Base-by-base conservation (phyloP, 2,329 filamentous ascomycete species). In the Reticulascus tulasneorum region DNA sequence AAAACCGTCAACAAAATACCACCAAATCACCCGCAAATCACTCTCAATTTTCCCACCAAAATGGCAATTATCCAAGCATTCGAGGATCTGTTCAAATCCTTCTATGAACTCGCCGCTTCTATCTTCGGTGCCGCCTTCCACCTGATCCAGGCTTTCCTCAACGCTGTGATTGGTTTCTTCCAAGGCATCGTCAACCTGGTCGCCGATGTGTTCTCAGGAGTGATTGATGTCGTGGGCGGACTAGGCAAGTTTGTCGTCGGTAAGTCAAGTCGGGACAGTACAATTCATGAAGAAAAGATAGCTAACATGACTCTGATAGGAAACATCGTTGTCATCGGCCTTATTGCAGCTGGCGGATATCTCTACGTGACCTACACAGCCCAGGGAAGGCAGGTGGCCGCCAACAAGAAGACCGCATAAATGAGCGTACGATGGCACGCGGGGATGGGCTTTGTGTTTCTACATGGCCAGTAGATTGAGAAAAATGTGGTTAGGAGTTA, bases 21-120 rank as follows among this genome's bases (percentile, higher is more conserved):
- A n/a, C n/a, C n/a, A n/a, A n/a, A n/a, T n/a, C n/a, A n/a, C n/a
- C n/a, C n/a, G n/a, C n/a, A n/a, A n/a, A n/a, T n/a, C 25, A 27
- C 25, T n/a, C 17, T 27, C 25, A n/a, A 16, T 16, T n/a, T 35
- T 27, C 35, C 9, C 22, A 13, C 29, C 43, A 57, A 34, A 35
- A 60, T 62, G 59, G 50, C 59, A 27, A 40, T 66, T 49, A 53
- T 54, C 16, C 46, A 50, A 28, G 64, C 62, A 20, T 42, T 67
- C 33, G 47, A 49, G 28, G 57, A 63, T 45, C 51, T 66, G 31
- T 49, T 66, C 50, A 61, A 56, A 46, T 65, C 60, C 49, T 51
- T 67, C 48, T 64, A 60, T 40, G 63, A 67, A 51, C 60, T 68
- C 20, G 40, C 66, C 24, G 48, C 56, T 22, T 64, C 62, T 6